Evolutionary conservation across 1,284 basidiomycete genomes (phyloP).

Genomic region (Exsudoporus floridanus): DNA sequence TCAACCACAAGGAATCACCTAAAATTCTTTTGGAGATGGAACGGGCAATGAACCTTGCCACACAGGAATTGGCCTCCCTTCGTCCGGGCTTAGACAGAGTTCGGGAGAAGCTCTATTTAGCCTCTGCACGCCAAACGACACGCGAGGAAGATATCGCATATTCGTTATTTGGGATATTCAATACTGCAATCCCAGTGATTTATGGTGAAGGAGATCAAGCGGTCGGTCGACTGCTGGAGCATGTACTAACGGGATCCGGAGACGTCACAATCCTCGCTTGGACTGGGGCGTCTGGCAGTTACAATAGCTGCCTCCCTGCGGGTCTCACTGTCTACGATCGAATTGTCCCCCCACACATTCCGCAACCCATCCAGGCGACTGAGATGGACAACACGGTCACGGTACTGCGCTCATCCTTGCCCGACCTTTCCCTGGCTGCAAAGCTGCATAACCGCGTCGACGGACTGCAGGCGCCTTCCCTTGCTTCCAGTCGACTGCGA

Average conservation of each 20-base stretch:
- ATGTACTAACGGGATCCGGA: not conserved
- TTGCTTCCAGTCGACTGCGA: constrained; percentile 1
- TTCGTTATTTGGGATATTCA: no score
- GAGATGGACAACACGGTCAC: not conserved
- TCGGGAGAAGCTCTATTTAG: no score
- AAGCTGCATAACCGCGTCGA: not conserved
- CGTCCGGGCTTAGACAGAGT: no score
- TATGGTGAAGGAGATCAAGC: no score
- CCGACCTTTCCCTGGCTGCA: not conserved
- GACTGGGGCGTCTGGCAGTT: not conserved
- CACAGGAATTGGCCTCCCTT: no score
- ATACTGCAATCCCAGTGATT: no score
- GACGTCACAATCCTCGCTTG: not conserved
- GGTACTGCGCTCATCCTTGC: not conserved
- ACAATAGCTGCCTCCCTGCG: constrained; percentile 10
- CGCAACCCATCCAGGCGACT: not conserved
- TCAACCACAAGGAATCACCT: no score
- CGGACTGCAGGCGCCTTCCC: not conserved
- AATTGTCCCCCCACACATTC: constrained; percentile 3
- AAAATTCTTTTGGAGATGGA: no score
- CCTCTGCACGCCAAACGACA: no score
- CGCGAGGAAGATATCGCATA: no score
- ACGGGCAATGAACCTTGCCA: no score
- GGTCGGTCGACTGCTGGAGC: not conserved
- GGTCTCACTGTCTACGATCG: constrained; percentile 11